phyloP scores from a whole-genome alignment of 805 yeast species.

The Yarrowia sp. region DNA sequence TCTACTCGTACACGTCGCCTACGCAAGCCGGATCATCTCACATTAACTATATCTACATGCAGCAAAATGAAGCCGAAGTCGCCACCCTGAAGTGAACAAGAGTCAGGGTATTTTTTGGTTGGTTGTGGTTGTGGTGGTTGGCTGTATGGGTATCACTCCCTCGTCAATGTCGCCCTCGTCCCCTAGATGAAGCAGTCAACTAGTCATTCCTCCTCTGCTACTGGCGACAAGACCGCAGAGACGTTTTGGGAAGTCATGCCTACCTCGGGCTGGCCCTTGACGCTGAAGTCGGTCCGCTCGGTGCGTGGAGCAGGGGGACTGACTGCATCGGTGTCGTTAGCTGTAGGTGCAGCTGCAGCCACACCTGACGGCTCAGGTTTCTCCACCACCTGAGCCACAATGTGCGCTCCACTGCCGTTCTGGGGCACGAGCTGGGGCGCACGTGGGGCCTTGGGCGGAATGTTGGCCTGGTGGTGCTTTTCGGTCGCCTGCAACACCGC shows the following conservation, averaged over 20 bases:
- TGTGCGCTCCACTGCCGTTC: not conserved
- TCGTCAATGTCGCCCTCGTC: too few relatives aligned
- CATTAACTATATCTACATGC: constrained; percentile 25
- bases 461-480: not conserved
- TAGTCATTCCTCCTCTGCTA: constrained; percentile 32
- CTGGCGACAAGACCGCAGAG: constrained; percentile 29
- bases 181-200: constrained; percentile 18
- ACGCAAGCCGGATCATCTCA: not conserved
- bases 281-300: constrained; percentile 5
- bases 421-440: not conserved
- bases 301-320: not conserved
- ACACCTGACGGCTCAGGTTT: not conserved
- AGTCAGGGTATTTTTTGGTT: not conserved
- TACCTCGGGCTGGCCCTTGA: constrained; percentile 28
- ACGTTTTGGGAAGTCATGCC: constrained; percentile 17
- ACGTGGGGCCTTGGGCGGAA: constrained; percentile 16
- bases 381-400: constrained; percentile 1
- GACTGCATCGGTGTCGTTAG: not conserved
- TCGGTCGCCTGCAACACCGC: constrained; percentile 9
- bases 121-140: too few relatives aligned
- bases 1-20: not conserved
- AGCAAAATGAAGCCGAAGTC: constrained; percentile 18
- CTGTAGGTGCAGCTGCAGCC: not conserved
- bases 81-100: constrained; percentile 4
- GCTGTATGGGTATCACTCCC: too few relatives aligned